These are phyloP conservation scores for Verticillium dahliae DNA, from an alignment of 2,329 filamentous ascomycete genomes.

Conservation along the genomic window DNA sequence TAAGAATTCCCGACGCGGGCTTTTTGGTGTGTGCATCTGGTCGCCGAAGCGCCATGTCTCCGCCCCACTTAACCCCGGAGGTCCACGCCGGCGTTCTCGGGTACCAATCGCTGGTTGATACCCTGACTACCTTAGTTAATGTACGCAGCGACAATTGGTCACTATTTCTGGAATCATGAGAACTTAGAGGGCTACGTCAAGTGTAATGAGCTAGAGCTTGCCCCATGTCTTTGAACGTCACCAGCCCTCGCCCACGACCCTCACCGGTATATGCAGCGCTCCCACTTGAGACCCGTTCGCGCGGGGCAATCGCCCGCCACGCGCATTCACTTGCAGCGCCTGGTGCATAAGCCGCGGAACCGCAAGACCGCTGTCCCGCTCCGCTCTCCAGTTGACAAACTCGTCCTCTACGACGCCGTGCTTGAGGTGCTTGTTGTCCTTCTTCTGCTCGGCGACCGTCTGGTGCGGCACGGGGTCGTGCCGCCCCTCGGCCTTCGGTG, in stretches of 20 bases:
- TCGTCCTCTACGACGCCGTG: conserved; percentile 32
- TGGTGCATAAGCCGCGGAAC: conserved; percentile 42
- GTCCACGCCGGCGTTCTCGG: neutral
- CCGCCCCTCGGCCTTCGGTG: conserved; percentile 23
- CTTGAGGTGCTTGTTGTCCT: conserved; percentile 40
- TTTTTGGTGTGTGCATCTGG: neutral
- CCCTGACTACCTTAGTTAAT: too few relatives aligned
- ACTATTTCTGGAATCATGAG: too few relatives aligned
- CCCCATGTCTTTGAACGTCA: conserved; percentile 20
- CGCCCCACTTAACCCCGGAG: neutral
- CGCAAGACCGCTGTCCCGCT: conserved; percentile 34
- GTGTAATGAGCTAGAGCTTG: too few relatives aligned
- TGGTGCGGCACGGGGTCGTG: conserved; percentile 28
- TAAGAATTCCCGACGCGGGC: neutral
- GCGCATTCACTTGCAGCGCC: conserved; percentile 45
- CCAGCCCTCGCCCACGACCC: conserved; percentile 39
- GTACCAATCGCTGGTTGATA: too few relatives aligned
- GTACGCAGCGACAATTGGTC: too few relatives aligned
- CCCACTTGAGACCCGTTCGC: conserved; percentile 20
- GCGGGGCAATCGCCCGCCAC: conserved; percentile 36
- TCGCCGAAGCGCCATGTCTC: neutral
- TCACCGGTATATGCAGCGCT: conserved; percentile 28
- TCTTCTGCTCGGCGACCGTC: conserved; percentile 38
- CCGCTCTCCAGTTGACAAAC: conserved; percentile 34
- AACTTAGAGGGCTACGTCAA: too few relatives aligned